Percentiles rank a stretch among this genome's conserved stretches.
Evolutionary conservation across 2,329 filamentous ascomycete genomes (phyloP).

Genomic region (Ascocoryne sarcoides): DNA sequence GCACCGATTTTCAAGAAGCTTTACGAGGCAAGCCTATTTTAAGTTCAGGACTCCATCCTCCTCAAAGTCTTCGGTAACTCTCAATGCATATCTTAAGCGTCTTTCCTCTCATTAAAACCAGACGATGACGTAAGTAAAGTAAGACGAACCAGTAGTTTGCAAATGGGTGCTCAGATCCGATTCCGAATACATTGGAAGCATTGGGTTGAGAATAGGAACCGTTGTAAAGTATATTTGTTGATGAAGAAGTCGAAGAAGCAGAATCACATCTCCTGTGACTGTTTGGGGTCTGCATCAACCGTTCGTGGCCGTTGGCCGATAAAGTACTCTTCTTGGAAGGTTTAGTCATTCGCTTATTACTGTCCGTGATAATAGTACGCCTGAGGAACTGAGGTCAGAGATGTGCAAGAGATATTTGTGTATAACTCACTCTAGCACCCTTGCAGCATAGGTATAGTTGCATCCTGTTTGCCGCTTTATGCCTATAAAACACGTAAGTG

Average conservation of each 20-base stretch:
- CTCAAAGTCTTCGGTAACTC: too few relatives aligned
- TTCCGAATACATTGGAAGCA: constrained; percentile 72
- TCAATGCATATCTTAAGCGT: too few relatives aligned
- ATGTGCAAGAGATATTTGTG: too few relatives aligned
- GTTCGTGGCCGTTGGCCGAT: constrained; percentile 16
- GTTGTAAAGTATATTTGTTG: constrained; percentile 57
- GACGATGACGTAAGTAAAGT: too few relatives aligned
- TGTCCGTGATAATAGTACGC: too few relatives aligned
- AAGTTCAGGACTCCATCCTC: too few relatives aligned
- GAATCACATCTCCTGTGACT: constrained; percentile 19
- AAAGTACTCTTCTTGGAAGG: constrained; percentile 43
- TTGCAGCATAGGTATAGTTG: constrained; percentile 67
- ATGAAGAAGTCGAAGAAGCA: constrained; percentile 29
- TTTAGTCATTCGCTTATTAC: constrained; percentile 47
- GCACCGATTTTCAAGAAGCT: too few relatives aligned
- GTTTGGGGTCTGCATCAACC: constrained; percentile 17
- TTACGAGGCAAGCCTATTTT: too few relatives aligned
- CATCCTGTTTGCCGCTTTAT: constrained; percentile 71
- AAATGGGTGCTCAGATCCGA: constrained; percentile 70
- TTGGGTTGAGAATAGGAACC: constrained; percentile 63
- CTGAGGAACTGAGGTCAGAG: constrained; percentile 22
- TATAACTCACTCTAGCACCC: constrained; percentile 64
- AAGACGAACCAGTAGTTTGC: constrained; percentile 85
- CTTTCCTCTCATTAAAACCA: too few relatives aligned
- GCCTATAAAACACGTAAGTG: constrained; percentile 36